Evolutionary conservation across 352 stramenopile species (phyloP), one percentile per base, ranked within the genome.

Genomic region (Globisporangium echinulatum): DNA sequence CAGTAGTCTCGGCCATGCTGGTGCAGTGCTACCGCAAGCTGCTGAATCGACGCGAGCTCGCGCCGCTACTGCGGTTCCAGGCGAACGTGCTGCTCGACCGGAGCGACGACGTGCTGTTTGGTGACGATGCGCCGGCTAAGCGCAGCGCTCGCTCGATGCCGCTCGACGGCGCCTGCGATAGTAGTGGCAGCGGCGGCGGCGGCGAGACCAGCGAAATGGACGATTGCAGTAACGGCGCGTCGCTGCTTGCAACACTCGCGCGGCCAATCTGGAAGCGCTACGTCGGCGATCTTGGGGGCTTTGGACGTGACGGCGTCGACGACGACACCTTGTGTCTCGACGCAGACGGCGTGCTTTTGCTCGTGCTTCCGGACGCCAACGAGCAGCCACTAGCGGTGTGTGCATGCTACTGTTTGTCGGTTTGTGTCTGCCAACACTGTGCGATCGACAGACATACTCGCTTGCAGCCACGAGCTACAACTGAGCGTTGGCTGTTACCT

Each of bases 31-130:
- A 65, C 7, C 52, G 59, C 37, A 37, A 59, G 13, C 42, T 60
- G 4, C 46, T 65, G 4, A 56, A 25, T 14, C 49, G 48, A 5
- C 39, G 7, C 5, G 59, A 56, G 5, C 49, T 65, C 1, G 39
- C 36, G 15, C 46, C 19, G 4, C 46, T 65, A 10, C 40, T 65
- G 13, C 46, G 19, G 14, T 60, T 40, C 40, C 44, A 65, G 17
- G 33, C 52, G 9, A 65, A 65, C 19, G 4, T 65, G 52, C 14
- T 65, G 36, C 39, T 55, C 9, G 59, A 56, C 40, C n/a, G 25
- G 7, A 60, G 43, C n/a, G 52, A 60, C n/a, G 59, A 60, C 19
- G 19, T 65, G 17, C 38, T 65, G 3, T 65, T 65, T 56, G 59
- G 59, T 8, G 46, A 50, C 46, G 43, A 48, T 17, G 43, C 43